phyloP scores from a whole-genome alignment of 371 early-diverging fungal species.

The Lichtheimia hyalospora region DNA sequence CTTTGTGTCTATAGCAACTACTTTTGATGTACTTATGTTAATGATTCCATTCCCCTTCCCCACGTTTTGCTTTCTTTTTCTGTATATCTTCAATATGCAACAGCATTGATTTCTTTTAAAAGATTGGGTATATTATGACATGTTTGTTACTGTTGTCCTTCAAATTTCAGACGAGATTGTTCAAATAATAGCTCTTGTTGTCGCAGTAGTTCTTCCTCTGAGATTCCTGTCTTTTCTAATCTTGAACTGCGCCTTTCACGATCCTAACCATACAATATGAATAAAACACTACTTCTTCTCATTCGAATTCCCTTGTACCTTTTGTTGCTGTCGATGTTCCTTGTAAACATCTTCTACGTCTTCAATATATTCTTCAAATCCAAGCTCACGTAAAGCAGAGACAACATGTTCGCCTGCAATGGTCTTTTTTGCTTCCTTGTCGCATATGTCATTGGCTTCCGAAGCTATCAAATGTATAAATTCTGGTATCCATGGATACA shows the following conservation, averaged over 20 bases:
- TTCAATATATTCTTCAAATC: constrained; percentile 89
- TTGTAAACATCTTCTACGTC: constrained; percentile 88
- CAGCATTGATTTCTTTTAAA: too few species aligned
- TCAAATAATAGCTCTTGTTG: constrained; percentile 93
- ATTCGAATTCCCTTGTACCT: constrained; percentile 41
- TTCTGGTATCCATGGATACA: constrained; percentile 48
- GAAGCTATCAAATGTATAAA: constrained; percentile 93
- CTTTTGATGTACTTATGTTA: too few species aligned
- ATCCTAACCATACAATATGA: constrained; percentile 51
- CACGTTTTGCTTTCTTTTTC: too few species aligned
- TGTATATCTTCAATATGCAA: too few species aligned
- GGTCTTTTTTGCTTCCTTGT: constrained; percentile 97
- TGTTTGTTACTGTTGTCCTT: constrained; percentile 55
- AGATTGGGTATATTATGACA: too few species aligned
- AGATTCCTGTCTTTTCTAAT: constrained; percentile 85
- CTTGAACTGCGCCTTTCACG: constrained; percentile 85
- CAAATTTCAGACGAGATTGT: constrained; percentile 77
- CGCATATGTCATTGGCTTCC: constrained; percentile 97
- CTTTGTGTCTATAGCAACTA: too few species aligned
- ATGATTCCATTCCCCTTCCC: too few species aligned
- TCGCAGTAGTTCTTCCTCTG: constrained; percentile 87
- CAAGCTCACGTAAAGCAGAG: constrained; percentile 87
- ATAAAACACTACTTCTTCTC: not conserved
- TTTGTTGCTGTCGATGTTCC: constrained; percentile 87
- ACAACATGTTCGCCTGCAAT: constrained; percentile 98